phyloP scores from a whole-genome alignment of 139 green algal genomes.

The Volvox reticuliferus region DNA sequence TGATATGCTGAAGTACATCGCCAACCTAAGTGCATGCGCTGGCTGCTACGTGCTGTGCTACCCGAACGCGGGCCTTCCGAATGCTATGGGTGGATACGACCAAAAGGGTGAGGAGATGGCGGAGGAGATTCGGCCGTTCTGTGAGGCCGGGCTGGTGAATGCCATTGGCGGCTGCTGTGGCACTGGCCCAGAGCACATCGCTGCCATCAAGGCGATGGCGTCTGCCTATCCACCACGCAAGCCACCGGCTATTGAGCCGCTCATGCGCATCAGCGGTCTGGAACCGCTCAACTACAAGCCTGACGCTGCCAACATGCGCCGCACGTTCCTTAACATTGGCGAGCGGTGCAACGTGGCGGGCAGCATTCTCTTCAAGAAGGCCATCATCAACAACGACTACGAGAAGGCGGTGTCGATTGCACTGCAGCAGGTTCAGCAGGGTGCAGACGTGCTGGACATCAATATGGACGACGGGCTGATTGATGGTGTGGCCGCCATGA shows the following conservation, averaged over 20 bases:
- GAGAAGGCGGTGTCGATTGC: conserved; percentile 96
- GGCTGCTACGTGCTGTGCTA: conserved; percentile 98
- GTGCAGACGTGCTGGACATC: conserved; percentile 97
- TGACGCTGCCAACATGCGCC: conserved; percentile 79
- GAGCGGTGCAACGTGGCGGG: conserved; percentile 99
- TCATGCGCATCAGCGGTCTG: conserved; percentile 94
- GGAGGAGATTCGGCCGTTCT: conserved; percentile 95
- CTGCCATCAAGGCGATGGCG: conserved; percentile 81
- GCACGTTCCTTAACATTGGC: conserved; percentile 95
- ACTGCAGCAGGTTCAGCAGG: conserved; percentile 88
- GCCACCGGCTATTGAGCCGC: conserved; percentile 68
- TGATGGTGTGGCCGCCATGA: conserved; percentile 96
- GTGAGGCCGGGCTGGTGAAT: conserved; percentile 92
- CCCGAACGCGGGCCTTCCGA: conserved; percentile 98
- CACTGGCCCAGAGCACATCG: conserved; percentile 93
- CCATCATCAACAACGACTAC: conserved; percentile 94
- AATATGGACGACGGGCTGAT: conserved; percentile 99
- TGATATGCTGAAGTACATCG: conserved; percentile 96
- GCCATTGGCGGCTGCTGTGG: conserved; percentile 97
- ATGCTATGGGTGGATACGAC: conserved; percentile 99
- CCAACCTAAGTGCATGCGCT: conserved; percentile 88
- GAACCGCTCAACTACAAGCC: conserved; percentile 96
- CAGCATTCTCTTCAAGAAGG: conserved; percentile 97
- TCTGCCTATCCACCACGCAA: conserved; percentile 77
- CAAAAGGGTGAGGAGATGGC: conserved; percentile 95